These are phyloP conservation scores for Bretziella fagacearum DNA, from an alignment of 2,329 filamentous ascomycete genomes.

Conservation along the genomic window DNA sequence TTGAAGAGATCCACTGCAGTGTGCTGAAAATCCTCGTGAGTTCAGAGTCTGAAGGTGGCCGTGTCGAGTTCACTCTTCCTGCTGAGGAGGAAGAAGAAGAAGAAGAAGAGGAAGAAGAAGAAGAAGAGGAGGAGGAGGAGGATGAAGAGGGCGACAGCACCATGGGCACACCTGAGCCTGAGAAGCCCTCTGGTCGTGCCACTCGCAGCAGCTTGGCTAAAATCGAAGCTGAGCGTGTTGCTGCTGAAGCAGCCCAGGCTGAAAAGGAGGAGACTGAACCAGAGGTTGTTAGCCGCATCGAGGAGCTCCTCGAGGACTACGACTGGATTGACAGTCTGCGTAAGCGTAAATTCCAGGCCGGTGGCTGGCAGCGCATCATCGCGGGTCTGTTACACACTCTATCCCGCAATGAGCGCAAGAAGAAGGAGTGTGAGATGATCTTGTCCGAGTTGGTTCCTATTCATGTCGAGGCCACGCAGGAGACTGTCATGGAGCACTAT, in stretches of 20 bases:
- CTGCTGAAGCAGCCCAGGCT: conserved; percentile 39
- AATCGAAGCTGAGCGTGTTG: conserved; percentile 53
- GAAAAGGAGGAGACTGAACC: conserved; percentile 33
- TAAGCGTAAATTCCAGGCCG: conserved; percentile 69
- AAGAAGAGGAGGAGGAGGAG: conserved; percentile 39
- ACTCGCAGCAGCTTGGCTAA: conserved; percentile 79
- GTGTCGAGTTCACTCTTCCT: conserved; percentile 62
- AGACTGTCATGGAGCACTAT: conserved; percentile 60
- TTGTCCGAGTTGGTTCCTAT: conserved; percentile 67
- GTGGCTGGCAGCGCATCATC: conserved; percentile 82
- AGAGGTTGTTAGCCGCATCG: conserved; percentile 45
- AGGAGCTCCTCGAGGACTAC: conserved; percentile 56
- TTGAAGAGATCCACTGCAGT: conserved; percentile 82
- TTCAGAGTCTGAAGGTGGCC: conserved; percentile 56
- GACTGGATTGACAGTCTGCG: conserved; percentile 76
- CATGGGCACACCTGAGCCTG: conserved; percentile 50
- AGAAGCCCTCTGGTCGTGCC: conserved; percentile 50
- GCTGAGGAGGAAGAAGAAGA: conserved; percentile 56
- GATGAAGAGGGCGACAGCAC: conserved; percentile 34
- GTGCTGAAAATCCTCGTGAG: conserved; percentile 75
- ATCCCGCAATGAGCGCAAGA: conserved; percentile 54
- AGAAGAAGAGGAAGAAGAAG: conserved; percentile 44
- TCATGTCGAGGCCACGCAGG: conserved; percentile 54
- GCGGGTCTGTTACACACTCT: conserved; percentile 75
- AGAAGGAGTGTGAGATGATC: conserved; percentile 60